phyloP scores from a whole-genome alignment of 768 basidiomycete genomes.

The Mycena capillaripes region DNA sequence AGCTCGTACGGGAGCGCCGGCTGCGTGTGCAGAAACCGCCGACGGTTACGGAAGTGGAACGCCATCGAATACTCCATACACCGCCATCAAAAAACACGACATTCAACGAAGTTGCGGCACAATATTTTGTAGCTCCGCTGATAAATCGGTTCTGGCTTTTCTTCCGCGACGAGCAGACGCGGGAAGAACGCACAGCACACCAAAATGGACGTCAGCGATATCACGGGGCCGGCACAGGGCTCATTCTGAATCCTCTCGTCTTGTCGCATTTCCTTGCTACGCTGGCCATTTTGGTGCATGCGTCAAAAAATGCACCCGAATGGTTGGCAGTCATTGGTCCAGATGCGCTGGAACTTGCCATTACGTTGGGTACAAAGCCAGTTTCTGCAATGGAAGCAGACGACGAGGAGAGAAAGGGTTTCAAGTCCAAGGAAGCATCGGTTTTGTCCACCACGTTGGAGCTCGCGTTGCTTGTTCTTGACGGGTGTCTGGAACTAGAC shows the following conservation, averaged over 20 bases:
- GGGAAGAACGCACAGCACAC: conserved; percentile 78
- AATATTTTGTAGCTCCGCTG: conserved; percentile 90
- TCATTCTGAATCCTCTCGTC: conserved; percentile 84
- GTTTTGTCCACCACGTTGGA: conserved; percentile 85
- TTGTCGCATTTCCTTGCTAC: conserved; percentile 84
- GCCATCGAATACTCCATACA: conserved; percentile 19
- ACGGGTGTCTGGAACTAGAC: conserved; percentile 83
- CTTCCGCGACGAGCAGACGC: conserved; percentile 84
- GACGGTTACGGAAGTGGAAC: conserved; percentile 60
- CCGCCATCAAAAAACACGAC: conserved; percentile 45
- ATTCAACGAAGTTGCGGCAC: conserved; percentile 84
- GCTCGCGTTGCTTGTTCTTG: conserved; percentile 80
- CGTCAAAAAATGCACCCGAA: conserved; percentile 82
- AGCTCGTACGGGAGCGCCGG: conserved; percentile 79
- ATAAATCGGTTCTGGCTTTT: conserved; percentile 97
- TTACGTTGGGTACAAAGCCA: conserved; percentile 81
- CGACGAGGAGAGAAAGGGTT: conserved; percentile 44
- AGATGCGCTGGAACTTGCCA: conserved; percentile 85
- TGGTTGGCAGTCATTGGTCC: conserved; percentile 89
- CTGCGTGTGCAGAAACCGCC: conserved; percentile 71
- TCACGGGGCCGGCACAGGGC: conserved; percentile 82
- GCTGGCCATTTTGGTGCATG: conserved; percentile 84
- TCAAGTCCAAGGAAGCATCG: conserved; percentile 71
- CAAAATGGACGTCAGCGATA: conserved; percentile 70
- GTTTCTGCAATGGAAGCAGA: conserved; percentile 57